Percentiles rank a stretch among this genome's conserved stretches.
phyloP scores from a whole-genome alignment of 495 filamentous ascomycete species.

The Podospora bellae-mahoneyi region DNA sequence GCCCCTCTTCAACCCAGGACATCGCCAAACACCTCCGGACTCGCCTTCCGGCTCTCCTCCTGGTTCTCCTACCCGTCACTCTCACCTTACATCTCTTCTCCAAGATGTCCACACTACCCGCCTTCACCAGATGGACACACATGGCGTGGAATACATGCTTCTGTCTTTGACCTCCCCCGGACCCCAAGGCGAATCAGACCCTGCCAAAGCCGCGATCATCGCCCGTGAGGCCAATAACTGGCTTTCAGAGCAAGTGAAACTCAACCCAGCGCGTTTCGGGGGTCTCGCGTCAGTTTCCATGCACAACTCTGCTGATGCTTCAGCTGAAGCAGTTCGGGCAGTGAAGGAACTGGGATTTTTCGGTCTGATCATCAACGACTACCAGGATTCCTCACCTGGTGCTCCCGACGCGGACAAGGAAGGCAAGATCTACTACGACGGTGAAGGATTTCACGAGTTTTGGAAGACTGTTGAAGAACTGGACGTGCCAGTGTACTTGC shows the following conservation, averaged over 20 bases:
- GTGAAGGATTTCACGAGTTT: constrained; percentile 53
- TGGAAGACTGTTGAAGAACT: constrained; percentile 55
- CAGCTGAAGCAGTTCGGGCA: constrained; percentile 52
- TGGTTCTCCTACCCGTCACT: constrained; percentile 7
- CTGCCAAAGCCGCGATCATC: constrained; percentile 31
- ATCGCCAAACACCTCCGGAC: background rate
- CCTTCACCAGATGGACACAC: constrained; percentile 51
- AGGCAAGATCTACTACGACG: constrained; percentile 59
- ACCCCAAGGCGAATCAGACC: constrained; percentile 52
- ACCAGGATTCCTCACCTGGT: constrained; percentile 26
- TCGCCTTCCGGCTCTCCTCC: constrained; percentile 9
- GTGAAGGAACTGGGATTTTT: constrained; percentile 55
- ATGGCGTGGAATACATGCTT: constrained; percentile 60
- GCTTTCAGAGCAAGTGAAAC: constrained; percentile 49
- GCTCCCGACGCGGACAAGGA: constrained; percentile 31
- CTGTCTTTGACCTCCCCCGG: constrained; percentile 56
- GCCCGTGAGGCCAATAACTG: constrained; percentile 56
- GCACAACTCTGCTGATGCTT: constrained; percentile 50
- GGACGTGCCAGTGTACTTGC: constrained; percentile 62
- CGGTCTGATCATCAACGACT: constrained; percentile 60
- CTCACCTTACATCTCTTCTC: constrained; percentile 20
- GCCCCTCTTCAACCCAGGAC: constrained; percentile 30
- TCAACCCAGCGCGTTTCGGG: constrained; percentile 52
- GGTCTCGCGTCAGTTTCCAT: constrained; percentile 50
- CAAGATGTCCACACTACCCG: constrained; percentile 49